Percentiles rank a stretch among this genome's conserved stretches.
phyloP scores from a whole-genome alignment of 192 early-diverging fungal species.

The Coemansia sp. region DNA sequence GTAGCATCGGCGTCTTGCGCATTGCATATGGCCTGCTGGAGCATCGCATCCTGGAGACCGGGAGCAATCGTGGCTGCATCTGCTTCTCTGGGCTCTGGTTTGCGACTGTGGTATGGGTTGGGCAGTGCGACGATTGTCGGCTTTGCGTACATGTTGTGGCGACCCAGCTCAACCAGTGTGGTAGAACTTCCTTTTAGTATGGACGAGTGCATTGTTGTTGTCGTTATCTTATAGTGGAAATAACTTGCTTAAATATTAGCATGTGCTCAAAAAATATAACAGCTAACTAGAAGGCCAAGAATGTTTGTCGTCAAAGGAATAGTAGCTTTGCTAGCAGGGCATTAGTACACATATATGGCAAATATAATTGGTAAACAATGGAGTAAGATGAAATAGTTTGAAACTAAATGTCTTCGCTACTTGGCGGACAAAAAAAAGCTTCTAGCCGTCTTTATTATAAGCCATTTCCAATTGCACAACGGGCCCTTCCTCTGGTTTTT shows the following conservation, averaged over 20 bases:
- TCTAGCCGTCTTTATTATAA: background rate
- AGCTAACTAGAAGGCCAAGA: background rate
- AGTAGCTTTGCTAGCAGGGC: background rate
- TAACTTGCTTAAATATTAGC: background rate
- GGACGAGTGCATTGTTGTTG: background rate
- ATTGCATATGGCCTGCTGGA: background rate
- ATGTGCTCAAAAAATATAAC: background rate
- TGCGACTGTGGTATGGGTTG: background rate
- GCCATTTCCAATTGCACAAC: background rate
- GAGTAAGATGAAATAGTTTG: background rate
- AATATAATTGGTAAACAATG: background rate
- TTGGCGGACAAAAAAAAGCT: background rate
- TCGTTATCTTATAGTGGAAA: background rate
- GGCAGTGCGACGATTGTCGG: constrained; percentile 16
- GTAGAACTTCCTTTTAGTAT: constrained; percentile 4
- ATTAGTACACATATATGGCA: background rate
- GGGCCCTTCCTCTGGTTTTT: background rate
- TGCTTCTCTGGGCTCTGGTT: background rate
- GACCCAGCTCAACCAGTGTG: constrained; percentile 18
- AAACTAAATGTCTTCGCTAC: background rate
- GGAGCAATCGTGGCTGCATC: background rate
- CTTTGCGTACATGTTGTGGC: constrained; percentile 11
- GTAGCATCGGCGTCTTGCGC: background rate
- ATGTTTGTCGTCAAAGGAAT: background rate
- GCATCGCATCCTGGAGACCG: background rate